Evolutionary conservation across 2,329 filamentous ascomycete genomes (phyloP).

Genomic region (Pseudogymnoascus sp.): DNA sequence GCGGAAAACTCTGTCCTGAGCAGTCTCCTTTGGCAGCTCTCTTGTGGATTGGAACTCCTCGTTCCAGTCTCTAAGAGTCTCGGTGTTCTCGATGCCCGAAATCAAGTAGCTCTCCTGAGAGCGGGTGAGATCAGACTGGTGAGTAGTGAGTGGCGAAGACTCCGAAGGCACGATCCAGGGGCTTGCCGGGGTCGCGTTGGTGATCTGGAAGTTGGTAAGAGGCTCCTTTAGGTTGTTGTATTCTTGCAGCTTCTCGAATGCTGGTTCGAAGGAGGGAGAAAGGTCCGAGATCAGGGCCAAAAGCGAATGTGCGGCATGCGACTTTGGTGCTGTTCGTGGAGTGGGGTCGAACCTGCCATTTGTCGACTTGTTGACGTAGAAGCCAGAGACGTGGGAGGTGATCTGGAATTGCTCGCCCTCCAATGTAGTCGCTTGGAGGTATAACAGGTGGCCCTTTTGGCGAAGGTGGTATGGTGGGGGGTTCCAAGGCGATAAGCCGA

Average conservation of each 20-base stretch:
- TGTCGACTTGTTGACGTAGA: constrained; percentile 94
- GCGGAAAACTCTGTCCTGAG: constrained; percentile 92
- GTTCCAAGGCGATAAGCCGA: constrained; percentile 91
- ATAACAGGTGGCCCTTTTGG: constrained; percentile 86
- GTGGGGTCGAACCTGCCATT: constrained; percentile 92
- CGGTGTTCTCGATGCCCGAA: constrained; percentile 83
- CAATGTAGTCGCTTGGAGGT: constrained; percentile 79
- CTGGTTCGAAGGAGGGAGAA: constrained; percentile 71
- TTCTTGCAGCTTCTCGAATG: constrained; percentile 73
- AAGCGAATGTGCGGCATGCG: constrained; percentile 73
- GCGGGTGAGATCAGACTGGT: constrained; percentile 76
- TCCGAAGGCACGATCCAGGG: constrained; percentile 80
- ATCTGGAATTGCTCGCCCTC: constrained; percentile 94
- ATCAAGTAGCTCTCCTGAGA: constrained; percentile 90
- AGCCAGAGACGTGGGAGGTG: constrained; percentile 86
- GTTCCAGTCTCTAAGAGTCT: constrained; percentile 95
- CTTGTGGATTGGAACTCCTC: constrained; percentile 97
- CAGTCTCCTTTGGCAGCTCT: constrained; percentile 84
- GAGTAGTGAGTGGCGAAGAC: constrained; percentile 54
- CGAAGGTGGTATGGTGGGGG: constrained; percentile 86
- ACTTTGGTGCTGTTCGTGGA: constrained; percentile 71
- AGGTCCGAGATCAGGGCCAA: constrained; percentile 69
- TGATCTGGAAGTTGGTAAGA: constrained; percentile 87
- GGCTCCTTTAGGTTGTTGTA: constrained; percentile 80
- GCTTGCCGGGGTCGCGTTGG: constrained; percentile 83